Evolutionary conservation across 1,284 basidiomycete species (phyloP).

Genomic region (Neolentinus lepideus): DNA sequence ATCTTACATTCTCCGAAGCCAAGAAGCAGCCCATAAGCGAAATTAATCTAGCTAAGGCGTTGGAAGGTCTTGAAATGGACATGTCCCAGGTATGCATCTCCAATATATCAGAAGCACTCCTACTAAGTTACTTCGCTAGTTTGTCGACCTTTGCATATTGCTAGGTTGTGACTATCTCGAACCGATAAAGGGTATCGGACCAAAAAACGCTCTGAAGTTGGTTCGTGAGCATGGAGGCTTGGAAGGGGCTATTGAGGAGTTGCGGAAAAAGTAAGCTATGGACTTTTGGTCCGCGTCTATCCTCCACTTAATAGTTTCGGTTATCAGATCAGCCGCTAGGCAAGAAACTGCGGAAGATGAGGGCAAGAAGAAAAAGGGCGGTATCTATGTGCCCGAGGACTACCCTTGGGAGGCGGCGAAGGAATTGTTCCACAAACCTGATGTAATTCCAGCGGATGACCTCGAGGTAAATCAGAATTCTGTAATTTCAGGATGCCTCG

Average conservation of each 20-base stretch:
- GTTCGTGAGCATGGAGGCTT: slow-evolving; percentile 83
- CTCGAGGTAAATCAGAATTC: slow-evolving; percentile 57
- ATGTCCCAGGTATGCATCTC: slow-evolving; percentile 71
- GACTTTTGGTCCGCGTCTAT: not conserved
- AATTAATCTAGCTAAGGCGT: slow-evolving; percentile 76
- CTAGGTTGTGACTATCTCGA: slow-evolving; percentile 98
- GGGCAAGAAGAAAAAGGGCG: slow-evolving; percentile 50
- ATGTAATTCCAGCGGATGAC: slow-evolving; percentile 81
- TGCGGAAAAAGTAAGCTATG: slow-evolving; percentile 65
- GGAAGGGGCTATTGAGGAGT: slow-evolving; percentile 74
- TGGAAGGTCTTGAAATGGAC: slow-evolving; percentile 86
- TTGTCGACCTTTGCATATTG: slow-evolving; percentile 95
- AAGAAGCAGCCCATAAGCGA: slow-evolving; percentile 98
- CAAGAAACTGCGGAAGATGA: slow-evolving; percentile 37
- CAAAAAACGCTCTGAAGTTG: slow-evolving; percentile 93
- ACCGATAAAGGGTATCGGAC: slow-evolving; percentile 91
- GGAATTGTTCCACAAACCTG: slow-evolving; percentile 83
- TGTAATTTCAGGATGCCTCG: not conserved
- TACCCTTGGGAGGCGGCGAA: slow-evolving; percentile 98
- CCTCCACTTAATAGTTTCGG: not conserved
- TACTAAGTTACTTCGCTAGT: slow-evolving; percentile 39
- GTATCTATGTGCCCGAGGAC: slow-evolving; percentile 80
- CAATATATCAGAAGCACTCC: not conserved
- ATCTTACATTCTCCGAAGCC: slow-evolving; percentile 98
- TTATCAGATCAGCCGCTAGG: slow-evolving; percentile 36